Evolutionary conservation across 192 early-diverging fungal genomes (phyloP).

Genomic region (Allomyces arbusculus): DNA sequence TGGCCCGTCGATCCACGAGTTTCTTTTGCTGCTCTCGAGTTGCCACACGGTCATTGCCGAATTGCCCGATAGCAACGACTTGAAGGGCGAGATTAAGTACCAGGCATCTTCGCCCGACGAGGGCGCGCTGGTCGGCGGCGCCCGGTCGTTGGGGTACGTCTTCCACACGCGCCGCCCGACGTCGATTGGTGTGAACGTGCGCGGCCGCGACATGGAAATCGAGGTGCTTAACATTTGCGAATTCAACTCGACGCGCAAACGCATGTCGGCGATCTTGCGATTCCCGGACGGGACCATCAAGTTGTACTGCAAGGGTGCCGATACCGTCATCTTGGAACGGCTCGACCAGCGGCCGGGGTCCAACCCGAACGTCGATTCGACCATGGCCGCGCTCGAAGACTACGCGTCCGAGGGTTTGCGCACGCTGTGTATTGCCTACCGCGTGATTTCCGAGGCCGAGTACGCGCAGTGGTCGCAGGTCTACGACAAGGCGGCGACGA

Average conservation of each 20-base stretch:
- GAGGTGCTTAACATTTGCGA: constrained; percentile 92
- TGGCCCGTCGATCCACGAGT: constrained; percentile 58
- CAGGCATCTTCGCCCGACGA: constrained; percentile 97
- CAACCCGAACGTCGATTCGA: neutral
- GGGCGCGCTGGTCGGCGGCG: constrained; percentile 66
- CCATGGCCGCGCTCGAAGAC: constrained; percentile 26
- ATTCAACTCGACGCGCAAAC: constrained; percentile 95
- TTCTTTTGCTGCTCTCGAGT: constrained; percentile 68
- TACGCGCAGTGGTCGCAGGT: constrained; percentile 64
- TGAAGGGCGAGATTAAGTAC: constrained; percentile 10
- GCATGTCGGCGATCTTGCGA: constrained; percentile 86
- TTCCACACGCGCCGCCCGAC: constrained; percentile 26
- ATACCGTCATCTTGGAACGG: constrained; percentile 91
- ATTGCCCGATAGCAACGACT: constrained; percentile 15
- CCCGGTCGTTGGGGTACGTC: constrained; percentile 48
- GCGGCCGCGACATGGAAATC: constrained; percentile 42
- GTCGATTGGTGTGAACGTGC: constrained; percentile 21
- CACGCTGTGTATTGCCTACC: constrained; percentile 92
- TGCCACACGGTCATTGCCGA: constrained; percentile 99
- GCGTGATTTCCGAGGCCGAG: constrained; percentile 74
- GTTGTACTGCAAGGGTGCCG: constrained; percentile 94
- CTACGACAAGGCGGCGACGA: constrained; percentile 71
- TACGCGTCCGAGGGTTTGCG: constrained; percentile 91
- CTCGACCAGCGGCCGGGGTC: constrained; percentile 19
- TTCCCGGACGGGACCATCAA: constrained; percentile 65